Evolutionary conservation across 179 eudicot genomes (phyloP).

Genomic region (Sideroxylon spinosum): DNA sequence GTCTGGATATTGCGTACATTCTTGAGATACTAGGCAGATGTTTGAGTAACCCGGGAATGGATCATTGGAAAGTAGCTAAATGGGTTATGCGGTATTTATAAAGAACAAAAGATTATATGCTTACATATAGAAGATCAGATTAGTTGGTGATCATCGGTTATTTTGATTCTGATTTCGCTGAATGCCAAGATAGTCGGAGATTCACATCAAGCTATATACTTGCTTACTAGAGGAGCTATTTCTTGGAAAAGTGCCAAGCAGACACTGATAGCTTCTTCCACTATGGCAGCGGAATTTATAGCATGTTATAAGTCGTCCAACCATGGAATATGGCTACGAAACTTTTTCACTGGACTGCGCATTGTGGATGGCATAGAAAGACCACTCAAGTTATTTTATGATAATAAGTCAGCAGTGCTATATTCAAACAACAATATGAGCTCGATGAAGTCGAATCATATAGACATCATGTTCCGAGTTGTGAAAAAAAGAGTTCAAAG

Average conservation of each 20-base stretch:
- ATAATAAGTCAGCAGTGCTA: background rate
- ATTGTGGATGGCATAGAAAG: background rate
- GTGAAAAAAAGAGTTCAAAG: background rate
- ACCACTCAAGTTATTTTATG: slow-evolving; percentile 9
- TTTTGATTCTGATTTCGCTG: background rate
- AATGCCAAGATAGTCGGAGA: background rate
- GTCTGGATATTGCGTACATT: background rate
- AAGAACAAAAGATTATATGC: background rate
- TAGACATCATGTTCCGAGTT: slow-evolving; percentile 6
- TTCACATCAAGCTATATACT: background rate
- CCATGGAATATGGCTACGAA: no score
- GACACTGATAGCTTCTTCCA: no score
- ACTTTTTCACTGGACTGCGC: no score
- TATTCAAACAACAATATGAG: slow-evolving; percentile 10
- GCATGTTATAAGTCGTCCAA: background rate
- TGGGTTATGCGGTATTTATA: background rate
- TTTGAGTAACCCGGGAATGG: background rate
- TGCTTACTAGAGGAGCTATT: no score
- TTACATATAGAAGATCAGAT: background rate
- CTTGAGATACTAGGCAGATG: background rate
- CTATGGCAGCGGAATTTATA: no score
- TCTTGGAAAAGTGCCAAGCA: no score
- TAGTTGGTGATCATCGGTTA: background rate
- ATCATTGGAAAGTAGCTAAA: background rate
- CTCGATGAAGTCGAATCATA: background rate